A percentile compares a stretch with the other conserved stretches of the same genome.
phyloP scores from a whole-genome alignment of 441 rosid species.

The Syzygium malaccense region DNA sequence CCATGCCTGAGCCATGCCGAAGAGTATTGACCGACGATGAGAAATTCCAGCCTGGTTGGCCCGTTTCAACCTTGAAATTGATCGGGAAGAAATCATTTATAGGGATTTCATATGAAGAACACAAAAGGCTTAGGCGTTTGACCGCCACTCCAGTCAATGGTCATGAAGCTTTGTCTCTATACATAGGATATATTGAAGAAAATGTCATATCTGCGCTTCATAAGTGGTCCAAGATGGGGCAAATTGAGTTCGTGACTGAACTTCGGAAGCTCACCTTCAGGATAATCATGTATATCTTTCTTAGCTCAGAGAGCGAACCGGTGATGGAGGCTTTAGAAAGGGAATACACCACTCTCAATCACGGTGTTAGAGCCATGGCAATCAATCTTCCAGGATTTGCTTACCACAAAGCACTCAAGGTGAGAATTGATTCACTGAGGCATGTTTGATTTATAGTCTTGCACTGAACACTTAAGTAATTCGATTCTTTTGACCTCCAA shows the following conservation, averaged over 20 bases:
- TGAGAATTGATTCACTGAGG: slow-evolving; percentile 8
- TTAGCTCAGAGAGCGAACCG: slow-evolving; percentile 59
- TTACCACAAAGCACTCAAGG: slow-evolving; percentile 74
- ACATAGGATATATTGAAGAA: slow-evolving; percentile 62
- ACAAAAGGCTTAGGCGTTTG: slow-evolving; percentile 70
- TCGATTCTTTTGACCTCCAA: not conserved
- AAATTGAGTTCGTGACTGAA: slow-evolving; percentile 55
- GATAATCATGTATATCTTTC: slow-evolving; percentile 74
- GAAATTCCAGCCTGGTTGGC: slow-evolving; percentile 83
- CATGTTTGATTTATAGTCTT: not conserved
- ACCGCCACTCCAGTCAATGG: slow-evolving; percentile 83
- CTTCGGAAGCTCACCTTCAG: slow-evolving; percentile 70
- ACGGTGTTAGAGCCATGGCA: slow-evolving; percentile 85
- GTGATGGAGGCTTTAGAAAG: slow-evolving; percentile 63
- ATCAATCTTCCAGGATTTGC: slow-evolving; percentile 85
- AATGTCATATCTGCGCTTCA: slow-evolving; percentile 42
- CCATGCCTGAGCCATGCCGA: slow-evolving; percentile 55
- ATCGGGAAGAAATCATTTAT: slow-evolving; percentile 78
- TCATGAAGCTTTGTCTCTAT: slow-evolving; percentile 60
- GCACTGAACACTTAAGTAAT: not conserved
- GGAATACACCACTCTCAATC: slow-evolving; percentile 66
- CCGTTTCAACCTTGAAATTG: slow-evolving; percentile 48
- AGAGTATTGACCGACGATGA: slow-evolving; percentile 63
- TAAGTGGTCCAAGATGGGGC: slow-evolving; percentile 62
- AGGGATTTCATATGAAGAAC: slow-evolving; percentile 61